These are phyloP conservation scores for Pyrenochaeta sp. DNA, from an alignment of 2,329 filamentous ascomycete genomes.

Conservation along the genomic window DNA sequence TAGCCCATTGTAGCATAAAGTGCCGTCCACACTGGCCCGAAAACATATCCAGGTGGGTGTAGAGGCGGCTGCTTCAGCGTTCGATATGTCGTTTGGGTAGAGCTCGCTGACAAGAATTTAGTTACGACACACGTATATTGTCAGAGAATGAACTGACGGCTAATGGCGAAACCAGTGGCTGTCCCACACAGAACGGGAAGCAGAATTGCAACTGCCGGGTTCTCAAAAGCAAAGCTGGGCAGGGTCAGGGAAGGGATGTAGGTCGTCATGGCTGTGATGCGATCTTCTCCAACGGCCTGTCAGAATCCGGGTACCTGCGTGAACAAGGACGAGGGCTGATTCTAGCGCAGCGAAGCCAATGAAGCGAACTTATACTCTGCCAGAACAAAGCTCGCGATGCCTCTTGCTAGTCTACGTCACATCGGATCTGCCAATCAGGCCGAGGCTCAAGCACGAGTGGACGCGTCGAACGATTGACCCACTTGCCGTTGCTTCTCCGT, in stretches of 20 bases:
- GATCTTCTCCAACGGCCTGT: background rate
- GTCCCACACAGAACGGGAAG: slow-evolving; percentile 77
- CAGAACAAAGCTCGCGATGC: slow-evolving; percentile 13
- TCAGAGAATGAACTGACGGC: slow-evolving; percentile 60
- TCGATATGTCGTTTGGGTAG: slow-evolving; percentile 66
- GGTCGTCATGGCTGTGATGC: slow-evolving; percentile 70
- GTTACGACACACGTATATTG: too few species aligned
- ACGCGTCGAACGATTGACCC: slow-evolving; percentile 24
- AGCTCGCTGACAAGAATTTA: slow-evolving; percentile 17
- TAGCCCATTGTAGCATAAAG: slow-evolving; percentile 82
- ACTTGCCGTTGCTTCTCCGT: slow-evolving; percentile 29
- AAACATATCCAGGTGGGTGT: slow-evolving; percentile 64
- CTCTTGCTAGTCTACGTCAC: slow-evolving; percentile 3
- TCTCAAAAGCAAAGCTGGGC: slow-evolving; percentile 73
- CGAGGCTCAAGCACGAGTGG: slow-evolving; percentile 16
- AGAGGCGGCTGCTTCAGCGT: slow-evolving; percentile 71
- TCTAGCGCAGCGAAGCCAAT: background rate
- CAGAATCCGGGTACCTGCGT: slow-evolving; percentile 4
- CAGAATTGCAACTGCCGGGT: slow-evolving; percentile 75
- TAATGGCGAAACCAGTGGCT: slow-evolving; percentile 73
- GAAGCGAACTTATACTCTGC: slow-evolving; percentile 9
- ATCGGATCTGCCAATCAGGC: slow-evolving; percentile 22
- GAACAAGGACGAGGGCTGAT: background rate
- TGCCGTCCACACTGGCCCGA: slow-evolving; percentile 65
- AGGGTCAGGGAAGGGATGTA: slow-evolving; percentile 81